A percentile compares a stretch with the other conserved stretches of the same genome.
These are phyloP conservation scores for Agastache rugosa DNA, from an alignment of 257 asterid genomes.

Conservation along the genomic window DNA sequence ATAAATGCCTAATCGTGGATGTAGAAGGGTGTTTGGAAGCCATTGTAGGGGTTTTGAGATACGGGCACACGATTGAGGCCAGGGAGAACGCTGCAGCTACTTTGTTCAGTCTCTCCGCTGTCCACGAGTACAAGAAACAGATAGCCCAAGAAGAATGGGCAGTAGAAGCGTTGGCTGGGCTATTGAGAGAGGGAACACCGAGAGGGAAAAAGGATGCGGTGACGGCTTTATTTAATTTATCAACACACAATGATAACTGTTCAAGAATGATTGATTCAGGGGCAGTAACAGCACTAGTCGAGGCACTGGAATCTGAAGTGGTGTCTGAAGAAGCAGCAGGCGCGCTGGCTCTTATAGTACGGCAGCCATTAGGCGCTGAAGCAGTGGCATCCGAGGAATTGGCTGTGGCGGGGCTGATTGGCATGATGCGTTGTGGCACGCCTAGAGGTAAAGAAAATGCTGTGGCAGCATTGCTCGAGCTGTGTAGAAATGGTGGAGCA, in stretches of 20 bases:
- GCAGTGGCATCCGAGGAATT: slow-evolving; percentile 74
- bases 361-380: slow-evolving; percentile 76
- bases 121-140: slow-evolving; percentile 72
- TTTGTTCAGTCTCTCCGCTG: slow-evolving; percentile 85
- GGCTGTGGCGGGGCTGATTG: slow-evolving; percentile 61
- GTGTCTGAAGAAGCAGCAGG: slow-evolving; percentile 91
- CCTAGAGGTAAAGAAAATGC: slow-evolving; percentile 85
- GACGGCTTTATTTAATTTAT: slow-evolving; percentile 76
- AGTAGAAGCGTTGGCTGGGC: slow-evolving; percentile 61
- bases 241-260: slow-evolving; percentile 76
- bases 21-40: slow-evolving; percentile 67
- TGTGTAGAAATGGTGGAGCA: slow-evolving; percentile 80
- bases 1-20: slow-evolving; percentile 72
- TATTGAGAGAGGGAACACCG: slow-evolving; percentile 71
- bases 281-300: slow-evolving; percentile 66
- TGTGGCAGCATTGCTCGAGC: slow-evolving; percentile 80
- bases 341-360: slow-evolving; percentile 70
- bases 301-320: slow-evolving; percentile 62
- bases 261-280: slow-evolving; percentile 76
- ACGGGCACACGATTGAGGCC: slow-evolving; percentile 78
- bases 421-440: slow-evolving; percentile 80
- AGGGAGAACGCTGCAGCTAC: slow-evolving; percentile 97
- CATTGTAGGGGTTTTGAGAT: slow-evolving; percentile 69
- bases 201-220: slow-evolving; percentile 86
- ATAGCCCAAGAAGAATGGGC: slow-evolving; percentile 73